Evolutionary conservation across 2,329 filamentous ascomycete genomes (phyloP).

Genomic region (Cladosporium austrohemisphaericum): DNA sequence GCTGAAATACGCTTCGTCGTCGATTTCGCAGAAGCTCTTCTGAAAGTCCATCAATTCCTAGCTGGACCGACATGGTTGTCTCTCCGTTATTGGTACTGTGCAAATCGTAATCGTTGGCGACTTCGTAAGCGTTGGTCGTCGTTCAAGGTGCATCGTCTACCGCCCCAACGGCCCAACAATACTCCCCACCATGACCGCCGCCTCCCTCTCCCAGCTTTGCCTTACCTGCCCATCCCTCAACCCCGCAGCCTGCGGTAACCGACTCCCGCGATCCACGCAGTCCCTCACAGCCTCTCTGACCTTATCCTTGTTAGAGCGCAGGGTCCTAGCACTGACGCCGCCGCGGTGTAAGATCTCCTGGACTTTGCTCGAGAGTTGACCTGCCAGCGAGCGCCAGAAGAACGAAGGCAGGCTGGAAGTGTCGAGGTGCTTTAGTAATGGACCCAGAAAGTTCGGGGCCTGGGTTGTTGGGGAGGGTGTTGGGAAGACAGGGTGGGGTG

Average conservation of each 20-base stretch:
- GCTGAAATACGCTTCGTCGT: too few species aligned
- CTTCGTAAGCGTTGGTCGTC: too few species aligned
- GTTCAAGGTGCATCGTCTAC: too few species aligned
- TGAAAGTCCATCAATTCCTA: too few species aligned
- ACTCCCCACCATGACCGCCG: conserved; percentile 89
- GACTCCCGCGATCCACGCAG: conserved; percentile 75
- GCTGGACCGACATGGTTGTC: too few species aligned
- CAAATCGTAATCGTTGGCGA: too few species aligned
- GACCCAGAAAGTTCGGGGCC: conserved; percentile 60
- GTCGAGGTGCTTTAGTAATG: conserved; percentile 69
- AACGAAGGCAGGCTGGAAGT: conserved; percentile 82
- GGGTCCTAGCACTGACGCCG: conserved; percentile 75
- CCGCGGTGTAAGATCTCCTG: conserved; percentile 81
- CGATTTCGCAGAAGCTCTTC: too few species aligned
- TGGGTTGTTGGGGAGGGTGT: conserved; percentile 21
- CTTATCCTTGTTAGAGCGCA: conserved; percentile 69
- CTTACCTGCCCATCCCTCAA: conserved; percentile 37
- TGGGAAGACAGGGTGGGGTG: conserved; percentile 62
- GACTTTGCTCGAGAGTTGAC: conserved; percentile 69
- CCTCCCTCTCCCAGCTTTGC: conserved; percentile 78
- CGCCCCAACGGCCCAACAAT: conserved; percentile 58
- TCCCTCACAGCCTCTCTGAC: conserved; percentile 76
- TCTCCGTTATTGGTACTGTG: too few species aligned
- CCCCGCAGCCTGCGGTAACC: conserved; percentile 55
- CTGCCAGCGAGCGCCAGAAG: conserved; percentile 88